Conservation (phyloP, 345 rosid species). For the Combretum micranthum region DNA sequence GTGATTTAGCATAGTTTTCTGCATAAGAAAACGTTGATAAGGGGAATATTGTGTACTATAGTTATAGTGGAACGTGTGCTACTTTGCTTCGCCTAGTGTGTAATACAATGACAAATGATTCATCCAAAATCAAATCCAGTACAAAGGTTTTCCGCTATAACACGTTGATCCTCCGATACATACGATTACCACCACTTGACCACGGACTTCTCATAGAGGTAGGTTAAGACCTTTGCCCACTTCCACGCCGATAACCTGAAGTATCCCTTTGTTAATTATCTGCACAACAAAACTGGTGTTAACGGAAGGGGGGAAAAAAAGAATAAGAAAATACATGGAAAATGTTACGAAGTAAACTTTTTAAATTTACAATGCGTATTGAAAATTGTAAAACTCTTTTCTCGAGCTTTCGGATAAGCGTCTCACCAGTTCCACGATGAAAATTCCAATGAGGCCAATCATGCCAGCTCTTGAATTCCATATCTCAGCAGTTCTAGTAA, state of each 20-base stretch:
- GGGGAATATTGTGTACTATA: too few species aligned
- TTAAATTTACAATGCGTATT: too few species aligned
- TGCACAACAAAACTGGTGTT: slow-evolving; percentile 20
- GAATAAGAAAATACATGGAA: neutral
- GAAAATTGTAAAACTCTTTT: too few species aligned
- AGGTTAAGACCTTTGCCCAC: slow-evolving; percentile 79
- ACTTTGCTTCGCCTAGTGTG: too few species aligned
- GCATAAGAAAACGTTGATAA: too few species aligned
- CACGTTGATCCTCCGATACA: neutral
- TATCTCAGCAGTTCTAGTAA: slow-evolving; percentile 67
- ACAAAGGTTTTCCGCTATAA: too few species aligned
- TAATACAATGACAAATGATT: too few species aligned
- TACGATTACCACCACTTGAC: too few species aligned
- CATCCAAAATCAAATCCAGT: neutral
- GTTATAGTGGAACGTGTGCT: too few species aligned
- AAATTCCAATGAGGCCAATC: slow-evolving; percentile 68
- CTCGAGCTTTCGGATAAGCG: too few species aligned
- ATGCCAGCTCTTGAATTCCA: slow-evolving; percentile 98
- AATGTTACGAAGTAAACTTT: too few species aligned
- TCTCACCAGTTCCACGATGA: slow-evolving; percentile 77
- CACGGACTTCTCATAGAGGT: slow-evolving; percentile 45
- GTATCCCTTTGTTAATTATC: slow-evolving; percentile 72
- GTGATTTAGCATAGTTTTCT: too few species aligned
- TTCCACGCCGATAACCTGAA: slow-evolving; percentile 68
- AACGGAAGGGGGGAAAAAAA: neutral